Base-by-base conservation (phyloP, 176 grass and related monocot species). In the Eragrostis curvula region DNA sequence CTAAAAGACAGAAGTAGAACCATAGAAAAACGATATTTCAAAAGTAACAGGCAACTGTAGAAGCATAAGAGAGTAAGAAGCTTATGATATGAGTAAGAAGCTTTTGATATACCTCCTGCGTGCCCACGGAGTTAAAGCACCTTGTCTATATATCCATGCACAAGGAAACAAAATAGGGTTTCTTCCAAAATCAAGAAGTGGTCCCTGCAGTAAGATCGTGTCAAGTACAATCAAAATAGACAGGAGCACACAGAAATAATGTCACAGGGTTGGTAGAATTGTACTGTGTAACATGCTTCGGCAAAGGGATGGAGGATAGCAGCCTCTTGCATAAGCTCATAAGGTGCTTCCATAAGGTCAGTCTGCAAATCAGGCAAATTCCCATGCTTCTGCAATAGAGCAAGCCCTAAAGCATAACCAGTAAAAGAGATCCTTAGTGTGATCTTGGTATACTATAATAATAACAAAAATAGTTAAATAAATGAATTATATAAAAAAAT, bases 121-220 rank as follows among this genome's bases (percentile, higher is more conserved):
- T 11, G 86, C 78, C 92, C 96, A 98, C 16, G 96, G 96, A 88
- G 90, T 93, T 70, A 98, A 89, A 85, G 86, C 77, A 39, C 96
- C 96, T 93, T 98, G 96, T 86, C 96, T 88, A 82, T 98, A 93
- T 79, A 98, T 55, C 96, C 96, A 98, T 79, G 92, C 90, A 77
- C 96, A 98, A 27, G 96, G 96, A 89, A 98, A 98, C 79, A 98
- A 91, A 83, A 98, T 86, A 44, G 92, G 96, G 57, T 98, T 98
- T 84, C 96, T 89, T 89, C 96, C 96, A 66, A 98, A 47, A 93
- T 98, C 96, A 90, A 98, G 92, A 67, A 98, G 81, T 48, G 92
- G 96, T 32, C 96, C 96, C 96, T 98, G 81, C 24, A 89, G 75
- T 81, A 68, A 84, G 32, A 88, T 51, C 24, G 65, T 85, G 87